Percentiles rank a stretch among this genome's conserved stretches.
phyloP scores from a whole-genome alignment of 176 grass and related monocot genomes.

The Bothriochloa decipiens region DNA sequence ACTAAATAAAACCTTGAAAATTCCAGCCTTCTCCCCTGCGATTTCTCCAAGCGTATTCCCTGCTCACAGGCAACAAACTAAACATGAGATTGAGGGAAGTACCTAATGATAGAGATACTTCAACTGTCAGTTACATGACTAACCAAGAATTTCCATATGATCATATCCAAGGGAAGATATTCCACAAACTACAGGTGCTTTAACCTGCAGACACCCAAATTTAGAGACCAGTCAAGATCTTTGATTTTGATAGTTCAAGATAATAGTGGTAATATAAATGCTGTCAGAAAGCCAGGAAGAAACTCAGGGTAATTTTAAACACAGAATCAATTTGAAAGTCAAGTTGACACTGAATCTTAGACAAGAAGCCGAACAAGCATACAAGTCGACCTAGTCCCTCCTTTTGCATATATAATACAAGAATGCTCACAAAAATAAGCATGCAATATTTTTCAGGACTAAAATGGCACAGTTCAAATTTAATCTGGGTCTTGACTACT shows the following conservation, averaged over 20 bases:
- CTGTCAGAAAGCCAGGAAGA: constrained; percentile 6
- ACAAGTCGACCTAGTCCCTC: not conserved
- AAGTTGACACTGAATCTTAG: constrained; percentile 10
- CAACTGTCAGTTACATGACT: constrained; percentile 36
- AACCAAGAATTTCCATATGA: constrained; percentile 97
- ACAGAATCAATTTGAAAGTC: not conserved
- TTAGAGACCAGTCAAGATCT: constrained; percentile 29
- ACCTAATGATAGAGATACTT: constrained; percentile 22
- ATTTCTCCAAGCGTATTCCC: constrained; percentile 80
- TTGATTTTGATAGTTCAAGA: constrained; percentile 16
- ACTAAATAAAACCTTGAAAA: constrained; percentile 68
- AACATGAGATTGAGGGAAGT: constrained; percentile 14
- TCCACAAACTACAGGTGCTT: constrained; percentile 78
- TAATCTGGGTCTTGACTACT: not conserved
- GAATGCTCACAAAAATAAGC: not conserved
- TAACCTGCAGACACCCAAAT: constrained; percentile 67
- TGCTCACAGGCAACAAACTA: constrained; percentile 47
- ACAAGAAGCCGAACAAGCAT: not conserved
- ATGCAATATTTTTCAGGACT: not conserved
- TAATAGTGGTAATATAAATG: constrained; percentile 16
- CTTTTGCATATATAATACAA: not conserved
- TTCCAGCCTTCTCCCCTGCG: constrained; percentile 83
- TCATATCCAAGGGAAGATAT: constrained; percentile 91
- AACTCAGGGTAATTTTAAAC: constrained; percentile 7
- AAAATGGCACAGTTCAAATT: constrained; percentile 4